Evolutionary conservation across 2,329 filamentous ascomycete genomes (phyloP).

Genomic region (Parafenestella ontariensis): DNA sequence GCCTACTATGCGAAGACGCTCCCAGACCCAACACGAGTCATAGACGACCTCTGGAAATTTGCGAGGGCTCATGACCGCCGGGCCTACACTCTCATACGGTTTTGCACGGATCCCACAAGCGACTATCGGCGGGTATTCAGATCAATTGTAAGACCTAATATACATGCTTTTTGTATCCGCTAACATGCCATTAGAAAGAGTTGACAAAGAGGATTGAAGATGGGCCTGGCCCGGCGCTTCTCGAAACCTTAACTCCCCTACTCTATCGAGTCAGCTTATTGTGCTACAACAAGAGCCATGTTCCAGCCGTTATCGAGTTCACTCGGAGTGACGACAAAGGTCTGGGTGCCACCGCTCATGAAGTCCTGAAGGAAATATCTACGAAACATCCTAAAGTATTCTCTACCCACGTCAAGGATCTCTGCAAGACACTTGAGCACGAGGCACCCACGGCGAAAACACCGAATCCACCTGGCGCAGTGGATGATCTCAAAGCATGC

Average conservation of each 20-base stretch:
- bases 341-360: constrained; percentile 80
- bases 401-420: constrained; percentile 88
- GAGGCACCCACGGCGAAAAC: constrained; percentile 75
- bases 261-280: constrained; percentile 84
- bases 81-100: constrained; percentile 86
- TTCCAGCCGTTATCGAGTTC: constrained; percentile 86
- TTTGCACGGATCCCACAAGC: constrained; percentile 81
- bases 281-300: constrained; percentile 92
- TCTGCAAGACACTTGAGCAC: constrained; percentile 84
- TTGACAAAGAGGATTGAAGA: constrained; percentile 80
- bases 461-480: constrained; percentile 74
- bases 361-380: constrained; percentile 91
- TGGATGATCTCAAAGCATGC: constrained; percentile 92
- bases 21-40: constrained; percentile 75
- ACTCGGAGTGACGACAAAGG: constrained; percentile 83
- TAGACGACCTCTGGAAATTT: constrained; percentile 84
- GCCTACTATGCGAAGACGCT: constrained; percentile 76
- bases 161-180: background rate
- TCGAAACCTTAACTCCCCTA: constrained; percentile 82
- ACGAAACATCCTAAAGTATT: constrained; percentile 87
- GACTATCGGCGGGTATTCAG: constrained; percentile 92
- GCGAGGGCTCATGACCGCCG: constrained; percentile 90
- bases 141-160: constrained; percentile 63
- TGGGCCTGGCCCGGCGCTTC: constrained; percentile 66
- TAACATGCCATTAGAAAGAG: constrained; percentile 65